Evolutionary conservation across 331 rosid genomes (phyloP).

Genomic region (Telfairia occidentalis): DNA sequence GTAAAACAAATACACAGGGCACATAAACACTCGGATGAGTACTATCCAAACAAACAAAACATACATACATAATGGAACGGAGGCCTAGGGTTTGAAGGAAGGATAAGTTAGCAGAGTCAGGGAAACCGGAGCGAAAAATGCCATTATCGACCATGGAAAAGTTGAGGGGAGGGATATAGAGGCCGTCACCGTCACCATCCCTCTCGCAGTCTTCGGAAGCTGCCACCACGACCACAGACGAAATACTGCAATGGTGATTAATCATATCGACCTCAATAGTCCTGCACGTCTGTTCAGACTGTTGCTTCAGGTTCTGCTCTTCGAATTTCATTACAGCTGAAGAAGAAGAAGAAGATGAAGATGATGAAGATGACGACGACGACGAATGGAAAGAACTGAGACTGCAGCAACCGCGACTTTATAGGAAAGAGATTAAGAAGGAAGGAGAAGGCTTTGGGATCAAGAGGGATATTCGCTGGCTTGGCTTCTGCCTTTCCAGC

Average conservation of each 20-base stretch:
- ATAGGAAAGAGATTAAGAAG: slow-evolving; percentile 3
- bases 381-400: background rate
- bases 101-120: slow-evolving; percentile 53
- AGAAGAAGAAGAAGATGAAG: background rate
- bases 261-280: slow-evolving; percentile 29
- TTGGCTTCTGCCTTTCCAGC: background rate
- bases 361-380: background rate
- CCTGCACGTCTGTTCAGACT: slow-evolving; percentile 28
- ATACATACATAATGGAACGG: slow-evolving; percentile 51
- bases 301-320: slow-evolving; percentile 12
- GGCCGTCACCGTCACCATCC: slow-evolving; percentile 41
- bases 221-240: background rate
- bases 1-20: background rate
- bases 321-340: slow-evolving; percentile 10
- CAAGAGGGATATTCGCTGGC: slow-evolving; percentile 25
- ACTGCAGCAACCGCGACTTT: background rate
- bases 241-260: slow-evolving; percentile 14
- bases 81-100: slow-evolving; percentile 55
- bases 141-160: slow-evolving; percentile 59
- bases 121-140: slow-evolving; percentile 71
- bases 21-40: background rate
- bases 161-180: slow-evolving; percentile 54
- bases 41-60: background rate
- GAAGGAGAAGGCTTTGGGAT: slow-evolving; percentile 14
- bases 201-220: slow-evolving; percentile 14